Conservation (phyloP, 2,329 filamentous ascomycete species). For the Penicillium sp. region DNA sequence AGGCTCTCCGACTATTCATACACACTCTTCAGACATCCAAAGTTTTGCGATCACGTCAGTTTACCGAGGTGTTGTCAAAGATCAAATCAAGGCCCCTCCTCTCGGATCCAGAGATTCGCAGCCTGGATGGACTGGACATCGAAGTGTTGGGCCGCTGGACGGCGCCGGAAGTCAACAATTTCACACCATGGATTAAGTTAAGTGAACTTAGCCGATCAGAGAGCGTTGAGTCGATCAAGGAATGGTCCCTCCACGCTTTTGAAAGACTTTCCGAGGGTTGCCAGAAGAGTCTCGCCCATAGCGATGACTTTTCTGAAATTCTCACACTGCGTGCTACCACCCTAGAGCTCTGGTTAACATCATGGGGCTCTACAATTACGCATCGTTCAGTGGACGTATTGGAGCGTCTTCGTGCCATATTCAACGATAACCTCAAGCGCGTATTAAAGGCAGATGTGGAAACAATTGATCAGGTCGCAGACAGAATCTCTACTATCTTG, state of each 20-base stretch:
- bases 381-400: slow-evolving; percentile 57
- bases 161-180: slow-evolving; percentile 72
- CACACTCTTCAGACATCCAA: slow-evolving; percentile 73
- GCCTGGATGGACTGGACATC: slow-evolving; percentile 64
- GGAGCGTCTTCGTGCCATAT: slow-evolving; percentile 59
- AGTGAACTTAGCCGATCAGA: slow-evolving; percentile 63
- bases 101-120: slow-evolving; percentile 60
- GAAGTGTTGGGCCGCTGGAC: slow-evolving; percentile 77
- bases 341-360: slow-evolving; percentile 68
- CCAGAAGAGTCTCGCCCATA: slow-evolving; percentile 52
- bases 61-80: slow-evolving; percentile 62
- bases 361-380: slow-evolving; percentile 54
- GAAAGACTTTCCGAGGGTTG: slow-evolving; percentile 58
- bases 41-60: slow-evolving; percentile 63
- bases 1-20: slow-evolving; percentile 66
- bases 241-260: slow-evolving; percentile 59
- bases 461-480: slow-evolving; percentile 60
- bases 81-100: slow-evolving; percentile 67
- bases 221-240: slow-evolving; percentile 55
- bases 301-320: slow-evolving; percentile 62
- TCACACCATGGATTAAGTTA: slow-evolving; percentile 80
- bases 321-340: slow-evolving; percentile 64
- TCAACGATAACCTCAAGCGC: slow-evolving; percentile 62
- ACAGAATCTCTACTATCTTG: slow-evolving; percentile 57
- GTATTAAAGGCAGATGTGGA: slow-evolving; percentile 60